Conservation (phyloP, 257 asterid genomes). For the Solanum bulbocastanum region DNA sequence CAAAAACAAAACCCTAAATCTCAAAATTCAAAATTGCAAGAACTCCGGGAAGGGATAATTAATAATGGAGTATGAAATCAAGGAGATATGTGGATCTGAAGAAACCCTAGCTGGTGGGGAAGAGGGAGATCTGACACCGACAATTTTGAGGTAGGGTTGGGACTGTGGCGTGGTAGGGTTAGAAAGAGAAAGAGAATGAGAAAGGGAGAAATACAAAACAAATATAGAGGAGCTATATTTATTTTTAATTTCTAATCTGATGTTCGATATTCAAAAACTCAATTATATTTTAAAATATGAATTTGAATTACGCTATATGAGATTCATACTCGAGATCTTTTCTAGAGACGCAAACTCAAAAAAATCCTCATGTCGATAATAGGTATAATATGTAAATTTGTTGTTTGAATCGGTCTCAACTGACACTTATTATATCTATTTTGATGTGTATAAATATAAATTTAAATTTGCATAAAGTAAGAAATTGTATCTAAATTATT, state of each 20-base stretch:
- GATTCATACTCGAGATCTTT: too few species aligned
- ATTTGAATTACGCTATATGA: too few species aligned
- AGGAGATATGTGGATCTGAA: conserved; percentile 30
- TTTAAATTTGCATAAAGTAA: too few species aligned
- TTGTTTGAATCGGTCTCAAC: too few species aligned
- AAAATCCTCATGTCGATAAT: too few species aligned
- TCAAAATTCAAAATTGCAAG: neutral
- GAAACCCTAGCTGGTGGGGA: conserved; percentile 34
- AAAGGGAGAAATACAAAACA: neutral
- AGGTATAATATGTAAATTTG: too few species aligned
- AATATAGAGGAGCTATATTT: neutral
- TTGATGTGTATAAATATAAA: too few species aligned
- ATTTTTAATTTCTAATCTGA: too few species aligned
- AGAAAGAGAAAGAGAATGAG: conserved; percentile 8
- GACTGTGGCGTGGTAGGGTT: conserved; percentile 8
- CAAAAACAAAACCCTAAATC: neutral
- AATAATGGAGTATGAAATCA: neutral
- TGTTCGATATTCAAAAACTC: neutral
- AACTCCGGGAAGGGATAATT: neutral
- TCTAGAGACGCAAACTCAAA: too few species aligned
- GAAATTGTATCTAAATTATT: too few species aligned
- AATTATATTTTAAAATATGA: too few species aligned
- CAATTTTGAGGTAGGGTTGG: conserved; percentile 11
- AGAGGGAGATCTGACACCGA: conserved; percentile 50
- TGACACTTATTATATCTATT: too few species aligned